A percentile compares a stretch with the other conserved stretches of the same genome.
These are phyloP conservation scores for Cerioporus squamosus DNA, from an alignment of 1,284 basidiomycete species.

Conservation along the genomic window DNA sequence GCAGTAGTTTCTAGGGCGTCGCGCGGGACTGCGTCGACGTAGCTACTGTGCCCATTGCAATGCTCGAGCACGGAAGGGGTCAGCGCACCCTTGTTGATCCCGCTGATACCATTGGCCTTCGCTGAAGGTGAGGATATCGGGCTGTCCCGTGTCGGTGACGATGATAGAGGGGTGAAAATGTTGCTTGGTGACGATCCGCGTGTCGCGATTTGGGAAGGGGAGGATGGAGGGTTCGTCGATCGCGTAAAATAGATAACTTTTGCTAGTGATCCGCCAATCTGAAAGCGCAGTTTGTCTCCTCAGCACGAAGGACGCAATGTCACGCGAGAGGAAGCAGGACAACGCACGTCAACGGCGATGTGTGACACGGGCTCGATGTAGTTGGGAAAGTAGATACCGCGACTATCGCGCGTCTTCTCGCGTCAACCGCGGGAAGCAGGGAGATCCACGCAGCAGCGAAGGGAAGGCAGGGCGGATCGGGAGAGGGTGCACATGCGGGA, in stretches of 20 bases:
- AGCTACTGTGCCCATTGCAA: conserved; percentile 33
- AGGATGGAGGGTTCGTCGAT: conserved; percentile 77
- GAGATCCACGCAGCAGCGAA: background rate
- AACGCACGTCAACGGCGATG: conserved; percentile 91
- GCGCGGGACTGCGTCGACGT: conserved; percentile 5
- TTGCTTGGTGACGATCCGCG: conserved; percentile 55
- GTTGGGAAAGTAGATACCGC: conserved; percentile 95
- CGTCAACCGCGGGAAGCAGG: conserved; percentile 1
- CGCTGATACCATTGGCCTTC: conserved; percentile 33
- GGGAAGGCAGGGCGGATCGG: background rate
- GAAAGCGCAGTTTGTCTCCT: conserved; percentile 1
- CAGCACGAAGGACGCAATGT: background rate
- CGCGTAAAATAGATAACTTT: conserved; percentile 99
- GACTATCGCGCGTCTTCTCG: conserved; percentile 83
- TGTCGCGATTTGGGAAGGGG: conserved; percentile 66
- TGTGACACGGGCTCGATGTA: conserved; percentile 97
- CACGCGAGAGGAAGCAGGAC: background rate
- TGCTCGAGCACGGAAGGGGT: conserved; percentile 78
- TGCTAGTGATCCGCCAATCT: conserved; percentile 97
- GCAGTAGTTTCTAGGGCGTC: conserved; percentile 3
- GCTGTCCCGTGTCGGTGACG: conserved; percentile 43
- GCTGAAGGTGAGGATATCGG: conserved; percentile 24
- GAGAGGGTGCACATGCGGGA: conserved; percentile 7
- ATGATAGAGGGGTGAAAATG: conserved; percentile 53
- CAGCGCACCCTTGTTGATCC: conserved; percentile 69